Evolutionary conservation across 352 stramenopile species (phyloP), one percentile per base, ranked within the genome.

Genomic region (Phytophthora parvispora): DNA sequence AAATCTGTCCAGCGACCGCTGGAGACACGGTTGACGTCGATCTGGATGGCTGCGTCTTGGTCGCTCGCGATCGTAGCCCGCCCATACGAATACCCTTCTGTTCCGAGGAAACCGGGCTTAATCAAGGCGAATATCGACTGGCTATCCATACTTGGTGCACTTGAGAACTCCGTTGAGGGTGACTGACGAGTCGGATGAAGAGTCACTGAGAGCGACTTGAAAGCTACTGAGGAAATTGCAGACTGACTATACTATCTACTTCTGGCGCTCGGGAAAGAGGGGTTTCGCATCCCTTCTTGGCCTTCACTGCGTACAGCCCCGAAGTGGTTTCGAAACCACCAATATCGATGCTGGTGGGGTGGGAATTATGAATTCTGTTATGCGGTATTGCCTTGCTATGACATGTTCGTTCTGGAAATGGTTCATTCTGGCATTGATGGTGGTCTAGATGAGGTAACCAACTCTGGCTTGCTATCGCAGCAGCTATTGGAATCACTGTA

Each of bases 401-500:
- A 72, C 51, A 8, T 72, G 6, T 72, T 61, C 24, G 27, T 72
- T 1, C 64, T 64, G 48, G 63, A 70, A 54, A 70, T 64, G 63
- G n/a, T 1, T 13, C 31, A 65, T 3, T 66, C 55, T 15, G 64
- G 56, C 28, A 12, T 64, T 66, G 64, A 72, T 62, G 64, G 64
- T 31, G 64, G 36, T 45, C 27, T 72, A 12, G 64, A 72, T 58
- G 56, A 60, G 56, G 43, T 34, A 7, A 62, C 43, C 5, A 47
- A 6, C 3, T 9, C 7, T 27, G 56, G 43, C 48, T 31, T 54
- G 2, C 49, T 49, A 57, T 58, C 48, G 15, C 55, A 65, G 12
- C 32, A 24, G 13, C 10, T 31, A 43, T 71, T 49, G 32, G 56
- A 61, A 50, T 71, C 50, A 6, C 54, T 66, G 3, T 45, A 72